Conservation (phyloP, 371 early-diverging fungal genomes). For the Chytridium lagenaria region DNA sequence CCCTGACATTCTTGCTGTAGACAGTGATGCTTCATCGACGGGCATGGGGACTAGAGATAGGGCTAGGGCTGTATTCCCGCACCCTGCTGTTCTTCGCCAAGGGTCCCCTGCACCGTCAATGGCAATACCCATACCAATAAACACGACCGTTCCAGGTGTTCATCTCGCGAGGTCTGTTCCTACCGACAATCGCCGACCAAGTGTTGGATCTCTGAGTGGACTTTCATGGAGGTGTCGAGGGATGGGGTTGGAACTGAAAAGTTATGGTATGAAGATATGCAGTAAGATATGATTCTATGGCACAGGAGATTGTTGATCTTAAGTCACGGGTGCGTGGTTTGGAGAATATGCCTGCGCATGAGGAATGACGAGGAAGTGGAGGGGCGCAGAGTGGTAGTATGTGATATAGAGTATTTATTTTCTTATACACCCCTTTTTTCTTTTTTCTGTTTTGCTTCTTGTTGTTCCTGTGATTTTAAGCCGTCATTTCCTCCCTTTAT, state of each 20-base stretch:
- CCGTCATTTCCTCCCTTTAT: not conserved
- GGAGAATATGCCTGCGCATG: not conserved
- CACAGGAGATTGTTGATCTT: slow-evolving; percentile 26
- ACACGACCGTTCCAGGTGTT: too few relatives aligned
- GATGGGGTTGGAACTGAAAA: slow-evolving; percentile 24
- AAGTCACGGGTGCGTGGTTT: slow-evolving; percentile 13
- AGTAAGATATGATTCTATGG: slow-evolving; percentile 29
- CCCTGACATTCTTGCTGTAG: slow-evolving; percentile 1
- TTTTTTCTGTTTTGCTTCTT: not conserved
- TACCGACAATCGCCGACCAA: not conserved
- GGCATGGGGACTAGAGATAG: not conserved
- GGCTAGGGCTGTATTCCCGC: not conserved
- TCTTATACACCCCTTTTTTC: not conserved
- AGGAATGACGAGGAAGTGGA: not conserved
- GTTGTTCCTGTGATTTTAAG: not conserved
- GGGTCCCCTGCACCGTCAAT: not conserved
- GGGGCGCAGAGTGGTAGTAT: not conserved
- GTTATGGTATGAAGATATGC: slow-evolving; percentile 29
- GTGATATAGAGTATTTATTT: not conserved
- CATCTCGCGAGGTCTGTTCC: not conserved
- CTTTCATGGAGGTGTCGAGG: slow-evolving; percentile 14
- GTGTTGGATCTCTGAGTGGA: not conserved
- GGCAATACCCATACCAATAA: not conserved
- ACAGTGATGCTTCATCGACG: not conserved
- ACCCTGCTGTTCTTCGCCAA: not conserved